Evolutionary conservation across 108 stramenopile species (phyloP).

Genomic region (Seminavis robusta): DNA sequence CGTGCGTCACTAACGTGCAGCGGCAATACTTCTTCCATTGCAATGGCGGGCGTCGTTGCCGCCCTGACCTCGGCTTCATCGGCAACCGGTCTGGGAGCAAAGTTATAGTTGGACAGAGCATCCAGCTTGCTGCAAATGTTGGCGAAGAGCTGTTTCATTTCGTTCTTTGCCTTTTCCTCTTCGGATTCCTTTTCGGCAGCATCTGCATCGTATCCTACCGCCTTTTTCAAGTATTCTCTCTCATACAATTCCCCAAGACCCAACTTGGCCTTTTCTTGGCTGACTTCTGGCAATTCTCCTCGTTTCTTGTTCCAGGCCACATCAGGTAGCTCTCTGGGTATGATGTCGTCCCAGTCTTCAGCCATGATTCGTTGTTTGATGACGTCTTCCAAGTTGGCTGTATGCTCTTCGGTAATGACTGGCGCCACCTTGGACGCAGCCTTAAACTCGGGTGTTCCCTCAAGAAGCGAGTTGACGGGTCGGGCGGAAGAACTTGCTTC

Average conservation of each 20-base stretch:
- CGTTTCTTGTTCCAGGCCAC: slow-evolving; percentile 65
- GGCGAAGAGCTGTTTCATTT: slow-evolving; percentile 82
- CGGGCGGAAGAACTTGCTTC: slow-evolving; percentile 77
- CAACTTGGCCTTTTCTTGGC: slow-evolving; percentile 95
- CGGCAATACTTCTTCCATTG: slow-evolving; percentile 97
- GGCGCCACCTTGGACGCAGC: slow-evolving; percentile 86
- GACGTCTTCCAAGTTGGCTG: slow-evolving; percentile 81
- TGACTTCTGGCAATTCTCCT: slow-evolving; percentile 90
- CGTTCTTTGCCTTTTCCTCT: slow-evolving; percentile 82
- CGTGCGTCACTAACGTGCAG: slow-evolving; percentile 87
- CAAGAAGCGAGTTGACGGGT: slow-evolving; percentile 90
- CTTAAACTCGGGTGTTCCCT: slow-evolving; percentile 94
- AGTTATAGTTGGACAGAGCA: slow-evolving; percentile 97
- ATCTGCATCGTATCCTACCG: slow-evolving; percentile 78
- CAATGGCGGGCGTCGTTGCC: slow-evolving; percentile 86
- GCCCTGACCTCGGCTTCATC: slow-evolving; percentile 85
- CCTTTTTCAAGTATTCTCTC: slow-evolving; percentile 91
- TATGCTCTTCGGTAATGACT: slow-evolving; percentile 86
- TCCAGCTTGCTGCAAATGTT: slow-evolving; percentile 92
- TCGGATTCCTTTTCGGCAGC: slow-evolving; percentile 73
- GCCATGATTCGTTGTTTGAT: slow-evolving; percentile 91
- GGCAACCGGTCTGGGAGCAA: slow-evolving; percentile 88
- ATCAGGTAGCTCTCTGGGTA: slow-evolving; percentile 87
- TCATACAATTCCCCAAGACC: slow-evolving; percentile 96
- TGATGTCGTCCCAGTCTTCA: slow-evolving; percentile 96